Conservation (phyloP, 2,329 filamentous ascomycete species). For the Cladophialophora carrionii region DNA sequence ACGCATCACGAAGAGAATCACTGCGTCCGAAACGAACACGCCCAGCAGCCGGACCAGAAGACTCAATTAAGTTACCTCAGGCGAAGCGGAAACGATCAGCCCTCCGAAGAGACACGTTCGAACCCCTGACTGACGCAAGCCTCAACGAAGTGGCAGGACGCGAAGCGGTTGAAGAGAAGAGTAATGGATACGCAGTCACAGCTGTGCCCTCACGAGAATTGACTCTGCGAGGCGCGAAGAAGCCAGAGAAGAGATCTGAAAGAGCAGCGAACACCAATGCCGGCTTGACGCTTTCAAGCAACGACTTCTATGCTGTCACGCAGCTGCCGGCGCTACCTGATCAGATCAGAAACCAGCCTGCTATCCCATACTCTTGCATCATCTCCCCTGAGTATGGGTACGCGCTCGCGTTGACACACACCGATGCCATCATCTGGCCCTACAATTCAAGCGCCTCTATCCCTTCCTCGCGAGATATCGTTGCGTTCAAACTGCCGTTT, state of each 20-base stretch:
- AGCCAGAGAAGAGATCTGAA: conserved; percentile 42
- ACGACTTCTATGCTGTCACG: conserved; percentile 80
- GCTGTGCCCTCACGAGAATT: conserved; percentile 42
- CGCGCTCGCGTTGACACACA: conserved; percentile 77
- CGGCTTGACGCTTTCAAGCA: conserved; percentile 63
- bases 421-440: conserved; percentile 86
- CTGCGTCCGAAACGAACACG: conserved; percentile 41
- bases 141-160: conserved; percentile 38
- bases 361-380: conserved; percentile 62
- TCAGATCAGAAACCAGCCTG: conserved; percentile 67
- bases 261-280: conserved; percentile 38
- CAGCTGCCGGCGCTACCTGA: conserved; percentile 83
- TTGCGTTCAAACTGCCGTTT: conserved; percentile 78
- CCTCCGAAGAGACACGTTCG: conserved; percentile 45
- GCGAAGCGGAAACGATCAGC: conserved; percentile 54
- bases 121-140: conserved; percentile 38
- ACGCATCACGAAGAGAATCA: conserved; percentile 34
- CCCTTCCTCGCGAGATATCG: conserved; percentile 70
- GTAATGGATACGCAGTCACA: conserved; percentile 32
- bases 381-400: conserved; percentile 69
- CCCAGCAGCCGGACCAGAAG: conserved; percentile 46
- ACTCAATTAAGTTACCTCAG: conserved; percentile 50
- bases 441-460: conserved; percentile 67
- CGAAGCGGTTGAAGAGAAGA: conserved; percentile 35
- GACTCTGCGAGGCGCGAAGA: conserved; percentile 46